Base-by-base conservation (phyloP, 192 early-diverging fungal genomes). In the Physocladia obscura region DNA sequence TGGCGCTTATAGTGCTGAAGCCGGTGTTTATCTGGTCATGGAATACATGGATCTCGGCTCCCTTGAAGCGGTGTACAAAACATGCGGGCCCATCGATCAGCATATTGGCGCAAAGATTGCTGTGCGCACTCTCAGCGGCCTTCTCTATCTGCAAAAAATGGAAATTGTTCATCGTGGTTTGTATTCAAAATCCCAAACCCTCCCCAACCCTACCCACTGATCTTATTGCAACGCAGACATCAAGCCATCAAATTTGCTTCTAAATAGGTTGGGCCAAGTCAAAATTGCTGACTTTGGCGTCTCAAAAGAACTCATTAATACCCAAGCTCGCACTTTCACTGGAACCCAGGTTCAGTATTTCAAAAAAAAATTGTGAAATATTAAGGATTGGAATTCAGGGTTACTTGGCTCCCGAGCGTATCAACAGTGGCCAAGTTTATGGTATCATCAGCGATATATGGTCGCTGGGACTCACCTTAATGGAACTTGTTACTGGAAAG, bases 271-370 rank as follows among this genome's bases (percentile, higher is more conserved):
- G 3, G 97, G 97, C 17, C 84, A 93, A 67, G 90, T 99, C 73
- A 99, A 99, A 71, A 85, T 99, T 34, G 96, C 92, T 57, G 96
- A 99, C 77, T 96, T 99, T 81, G 96, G 96, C 27, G 97, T 99
- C 3, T 91, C 89, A 4, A 93, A 93, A 4, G 89, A 96, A 76
- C 75, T 95, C 32, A 89, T 93, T 57, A 91, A 96, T 59, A 93
- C 93, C 6, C 70, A 76, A 19, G 97, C 94, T 4, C 85, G 92
- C 62, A 98, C 95, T 1, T 99, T 99, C 84, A 91, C 93, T 0
- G 97, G 97, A 13, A 99, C 97, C n/a, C 90, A 90, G 74, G 92
- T 90, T 61, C 97, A 99, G 58, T 94, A 98, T 93, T 91, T 94
- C 40, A 8, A n/a, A 13, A 44, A 44, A 44, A 44, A 8, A 13